These are phyloP conservation scores for Leccinum imitatum DNA, from an alignment of 768 basidiomycete species.

Conservation along the genomic window DNA sequence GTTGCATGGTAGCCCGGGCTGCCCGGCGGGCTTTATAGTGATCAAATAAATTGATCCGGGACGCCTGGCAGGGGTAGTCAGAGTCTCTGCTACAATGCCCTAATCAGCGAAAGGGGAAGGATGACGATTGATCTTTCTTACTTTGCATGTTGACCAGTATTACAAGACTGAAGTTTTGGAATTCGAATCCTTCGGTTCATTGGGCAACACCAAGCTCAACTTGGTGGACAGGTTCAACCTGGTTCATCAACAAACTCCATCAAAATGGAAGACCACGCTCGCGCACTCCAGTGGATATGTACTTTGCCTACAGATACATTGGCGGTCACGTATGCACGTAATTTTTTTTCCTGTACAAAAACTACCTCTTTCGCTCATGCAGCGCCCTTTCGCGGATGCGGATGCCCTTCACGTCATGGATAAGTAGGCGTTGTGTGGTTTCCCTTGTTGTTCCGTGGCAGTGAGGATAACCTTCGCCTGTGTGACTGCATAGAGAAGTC, in stretches of 20 bases:
- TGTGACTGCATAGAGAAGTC: neutral
- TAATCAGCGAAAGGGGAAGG: neutral
- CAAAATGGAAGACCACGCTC: constrained; percentile 19
- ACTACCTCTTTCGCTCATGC: neutral
- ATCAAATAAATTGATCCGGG: neutral
- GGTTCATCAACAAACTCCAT: constrained; percentile 6
- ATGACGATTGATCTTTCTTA: neutral
- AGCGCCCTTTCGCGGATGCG: neutral
- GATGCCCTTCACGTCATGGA: constrained; percentile 20
- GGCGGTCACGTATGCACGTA: constrained; percentile 12
- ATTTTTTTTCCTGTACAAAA: constrained; percentile 5
- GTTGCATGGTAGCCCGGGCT: neutral
- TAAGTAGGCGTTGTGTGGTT: constrained; percentile 24
- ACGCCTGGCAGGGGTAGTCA: neutral
- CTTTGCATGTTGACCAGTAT: neutral
- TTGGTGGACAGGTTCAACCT: constrained; percentile 4
- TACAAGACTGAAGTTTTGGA: constrained; percentile 2
- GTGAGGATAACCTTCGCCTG: constrained; percentile 11
- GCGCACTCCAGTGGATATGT: neutral
- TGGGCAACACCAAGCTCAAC: constrained; percentile 5
- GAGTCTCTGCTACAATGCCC: neutral
- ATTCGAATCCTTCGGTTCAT: neutral
- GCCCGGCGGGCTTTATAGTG: constrained; percentile 6
- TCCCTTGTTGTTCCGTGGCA: constrained; percentile 17
- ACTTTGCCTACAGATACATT: neutral